Percentiles rank a stretch among this genome's conserved stretches.
Evolutionary conservation across 1,139 yeast species (phyloP).

Genomic region (Geotrichum candidum): DNA sequence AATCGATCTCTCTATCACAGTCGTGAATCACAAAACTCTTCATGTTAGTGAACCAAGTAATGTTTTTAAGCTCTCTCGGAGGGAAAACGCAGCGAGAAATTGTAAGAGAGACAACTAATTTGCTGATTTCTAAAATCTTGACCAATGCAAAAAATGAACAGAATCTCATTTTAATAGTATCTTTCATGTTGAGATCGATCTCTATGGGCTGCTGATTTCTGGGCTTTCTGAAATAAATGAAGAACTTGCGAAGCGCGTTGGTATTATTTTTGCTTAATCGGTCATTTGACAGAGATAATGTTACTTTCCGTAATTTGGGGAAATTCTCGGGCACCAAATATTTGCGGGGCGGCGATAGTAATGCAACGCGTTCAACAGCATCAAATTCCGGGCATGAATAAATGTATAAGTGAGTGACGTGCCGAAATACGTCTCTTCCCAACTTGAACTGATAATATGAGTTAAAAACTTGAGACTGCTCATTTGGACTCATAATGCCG

Average conservation of each 20-base stretch:
- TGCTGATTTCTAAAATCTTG: background rate
- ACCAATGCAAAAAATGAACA: background rate
- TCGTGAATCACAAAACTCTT: background rate
- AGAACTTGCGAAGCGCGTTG: background rate
- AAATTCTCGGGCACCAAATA: background rate
- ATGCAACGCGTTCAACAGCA: background rate
- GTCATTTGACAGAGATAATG: background rate
- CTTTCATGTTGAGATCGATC: background rate
- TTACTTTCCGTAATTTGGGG: background rate
- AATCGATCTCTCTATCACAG: background rate
- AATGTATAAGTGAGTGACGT: background rate
- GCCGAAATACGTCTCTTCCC: background rate
- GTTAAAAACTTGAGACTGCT: background rate
- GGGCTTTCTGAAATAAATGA: background rate
- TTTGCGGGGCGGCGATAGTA: background rate
- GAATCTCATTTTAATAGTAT: background rate
- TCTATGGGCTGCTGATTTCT: background rate
- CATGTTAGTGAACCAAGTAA: background rate
- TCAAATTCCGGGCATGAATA: background rate
- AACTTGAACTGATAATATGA: background rate
- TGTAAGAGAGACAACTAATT: background rate
- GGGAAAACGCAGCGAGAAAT: background rate
- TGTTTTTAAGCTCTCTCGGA: background rate
- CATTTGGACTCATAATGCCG: background rate
- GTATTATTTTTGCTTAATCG: background rate